Conservation (phyloP, 2,329 filamentous ascomycete genomes). For the Capronia coronata region DNA sequence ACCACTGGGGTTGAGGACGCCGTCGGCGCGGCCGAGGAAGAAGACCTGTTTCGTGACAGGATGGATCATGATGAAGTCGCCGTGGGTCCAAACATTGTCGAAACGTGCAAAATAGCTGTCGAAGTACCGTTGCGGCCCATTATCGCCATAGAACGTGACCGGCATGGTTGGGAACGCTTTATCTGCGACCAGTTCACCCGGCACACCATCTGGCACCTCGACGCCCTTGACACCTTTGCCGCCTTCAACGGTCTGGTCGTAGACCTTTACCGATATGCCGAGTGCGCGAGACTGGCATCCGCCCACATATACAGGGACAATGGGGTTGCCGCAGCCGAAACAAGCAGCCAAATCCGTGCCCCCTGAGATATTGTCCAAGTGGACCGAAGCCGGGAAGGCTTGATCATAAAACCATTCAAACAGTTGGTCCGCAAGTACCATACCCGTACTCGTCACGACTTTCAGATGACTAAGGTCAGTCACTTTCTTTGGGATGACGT, state of each 20-base stretch:
- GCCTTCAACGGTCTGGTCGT: conserved; percentile 42
- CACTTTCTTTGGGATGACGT: conserved; percentile 55
- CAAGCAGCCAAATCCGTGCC: conserved; percentile 31
- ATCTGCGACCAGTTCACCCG: conserved; percentile 69
- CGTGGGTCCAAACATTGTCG: conserved; percentile 67
- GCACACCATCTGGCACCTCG: conserved; percentile 55
- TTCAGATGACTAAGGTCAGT: conserved; percentile 57
- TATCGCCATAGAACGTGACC: conserved; percentile 53
- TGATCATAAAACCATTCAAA: conserved; percentile 75
- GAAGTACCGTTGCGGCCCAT: conserved; percentile 51
- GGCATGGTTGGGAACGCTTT: conserved; percentile 70
- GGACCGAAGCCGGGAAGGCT: conserved; percentile 60
- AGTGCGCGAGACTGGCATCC: conserved; percentile 51
- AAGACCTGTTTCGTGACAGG: conserved; percentile 58
- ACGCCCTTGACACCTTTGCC: conserved; percentile 41
- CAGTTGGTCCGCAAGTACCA: conserved; percentile 69
- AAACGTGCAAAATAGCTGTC: conserved; percentile 31
- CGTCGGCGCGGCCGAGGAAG: conserved; percentile 59
- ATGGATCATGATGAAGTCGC: conserved; percentile 69
- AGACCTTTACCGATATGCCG: conserved; percentile 44
- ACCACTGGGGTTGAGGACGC: conserved; percentile 65
- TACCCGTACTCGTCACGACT: conserved; percentile 66
- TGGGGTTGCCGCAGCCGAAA: conserved; percentile 52
- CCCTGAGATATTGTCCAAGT: conserved; percentile 46
- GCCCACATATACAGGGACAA: conserved; percentile 59